Conservation (phyloP, 1,284 basidiomycete genomes). For the Trametes hirsuta region DNA sequence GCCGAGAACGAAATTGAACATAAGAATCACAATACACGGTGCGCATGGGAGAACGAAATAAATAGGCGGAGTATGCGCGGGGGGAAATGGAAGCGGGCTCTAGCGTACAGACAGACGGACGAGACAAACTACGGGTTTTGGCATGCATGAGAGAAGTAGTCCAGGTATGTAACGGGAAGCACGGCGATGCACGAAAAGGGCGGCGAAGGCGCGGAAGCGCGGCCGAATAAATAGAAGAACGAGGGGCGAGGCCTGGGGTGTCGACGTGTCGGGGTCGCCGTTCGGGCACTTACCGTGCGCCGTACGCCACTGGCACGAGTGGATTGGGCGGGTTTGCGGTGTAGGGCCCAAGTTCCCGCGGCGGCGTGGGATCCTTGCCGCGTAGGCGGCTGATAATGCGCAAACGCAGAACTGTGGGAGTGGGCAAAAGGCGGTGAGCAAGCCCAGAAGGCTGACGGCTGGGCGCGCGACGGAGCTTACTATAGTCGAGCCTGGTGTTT, state of each 20-base stretch:
- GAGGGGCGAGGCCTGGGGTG: neutral
- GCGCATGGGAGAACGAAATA: conserved; percentile 9
- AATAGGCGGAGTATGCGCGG: conserved; percentile 10
- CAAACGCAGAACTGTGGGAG: conserved; percentile 52
- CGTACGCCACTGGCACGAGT: conserved; percentile 8
- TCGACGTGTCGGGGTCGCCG: neutral
- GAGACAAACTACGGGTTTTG: neutral
- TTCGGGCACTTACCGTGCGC: conserved; percentile 15
- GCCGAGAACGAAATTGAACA: neutral
- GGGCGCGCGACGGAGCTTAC: conserved; percentile 38
- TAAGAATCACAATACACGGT: neutral
- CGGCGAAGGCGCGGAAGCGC: neutral
- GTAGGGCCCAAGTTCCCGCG: conserved; percentile 32
- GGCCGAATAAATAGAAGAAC: neutral
- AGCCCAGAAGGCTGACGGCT: neutral
- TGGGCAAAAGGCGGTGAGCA: conserved; percentile 4
- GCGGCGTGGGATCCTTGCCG: conserved; percentile 51
- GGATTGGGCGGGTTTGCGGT: conserved; percentile 13
- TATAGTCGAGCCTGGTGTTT: conserved; percentile 54
- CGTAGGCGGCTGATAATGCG: conserved; percentile 59
- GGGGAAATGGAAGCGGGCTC: neutral
- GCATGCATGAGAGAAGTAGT: neutral
- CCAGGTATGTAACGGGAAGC: neutral
- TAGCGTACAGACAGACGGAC: neutral
- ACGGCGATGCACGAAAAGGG: neutral